Percentiles rank a stretch among this genome's conserved stretches.
Conservation (phyloP, 768 basidiomycete genomes). For the Tylopilus cervinicoccineus region DNA sequence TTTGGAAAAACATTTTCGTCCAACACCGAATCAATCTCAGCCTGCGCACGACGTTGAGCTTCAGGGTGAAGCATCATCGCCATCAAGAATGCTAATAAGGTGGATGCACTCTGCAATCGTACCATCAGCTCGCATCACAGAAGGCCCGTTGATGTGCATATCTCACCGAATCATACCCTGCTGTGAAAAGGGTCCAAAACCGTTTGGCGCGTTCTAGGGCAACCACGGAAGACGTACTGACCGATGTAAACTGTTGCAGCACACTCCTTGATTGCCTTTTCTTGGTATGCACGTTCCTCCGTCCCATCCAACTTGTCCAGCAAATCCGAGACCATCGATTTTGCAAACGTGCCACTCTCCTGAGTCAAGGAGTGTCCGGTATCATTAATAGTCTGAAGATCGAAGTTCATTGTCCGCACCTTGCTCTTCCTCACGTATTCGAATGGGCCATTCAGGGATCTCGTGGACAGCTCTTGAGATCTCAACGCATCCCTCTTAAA, state of each 20-base stretch:
- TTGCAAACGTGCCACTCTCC: constrained; percentile 21
- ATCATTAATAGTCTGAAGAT: neutral
- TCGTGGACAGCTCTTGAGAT: constrained; percentile 24
- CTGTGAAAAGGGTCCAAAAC: constrained; percentile 4
- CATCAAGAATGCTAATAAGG: constrained; percentile 22
- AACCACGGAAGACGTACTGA: constrained; percentile 7
- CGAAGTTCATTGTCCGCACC: constrained; percentile 12
- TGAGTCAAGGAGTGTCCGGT: constrained; percentile 5
- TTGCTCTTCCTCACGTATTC: constrained; percentile 26
- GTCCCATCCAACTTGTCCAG: constrained; percentile 15
- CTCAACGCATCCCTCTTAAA: constrained; percentile 28
- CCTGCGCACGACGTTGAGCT: constrained; percentile 26
- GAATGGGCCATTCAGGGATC: constrained; percentile 24
- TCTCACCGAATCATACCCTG: constrained; percentile 27
- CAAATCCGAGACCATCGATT: constrained; percentile 30
- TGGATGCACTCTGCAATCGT: constrained; percentile 20
- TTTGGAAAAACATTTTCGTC: constrained; percentile 16
- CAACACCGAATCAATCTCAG: constrained; percentile 27
- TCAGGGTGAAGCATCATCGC: constrained; percentile 31
- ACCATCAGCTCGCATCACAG: neutral
- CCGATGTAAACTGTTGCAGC: constrained; percentile 32
- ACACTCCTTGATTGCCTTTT: constrained; percentile 25
- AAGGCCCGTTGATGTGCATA: neutral
- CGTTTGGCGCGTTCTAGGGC: neutral
- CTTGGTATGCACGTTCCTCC: constrained; percentile 12